Evolutionary conservation across 768 basidiomycete species (phyloP).

Genomic region (Lactifluus volemus): DNA sequence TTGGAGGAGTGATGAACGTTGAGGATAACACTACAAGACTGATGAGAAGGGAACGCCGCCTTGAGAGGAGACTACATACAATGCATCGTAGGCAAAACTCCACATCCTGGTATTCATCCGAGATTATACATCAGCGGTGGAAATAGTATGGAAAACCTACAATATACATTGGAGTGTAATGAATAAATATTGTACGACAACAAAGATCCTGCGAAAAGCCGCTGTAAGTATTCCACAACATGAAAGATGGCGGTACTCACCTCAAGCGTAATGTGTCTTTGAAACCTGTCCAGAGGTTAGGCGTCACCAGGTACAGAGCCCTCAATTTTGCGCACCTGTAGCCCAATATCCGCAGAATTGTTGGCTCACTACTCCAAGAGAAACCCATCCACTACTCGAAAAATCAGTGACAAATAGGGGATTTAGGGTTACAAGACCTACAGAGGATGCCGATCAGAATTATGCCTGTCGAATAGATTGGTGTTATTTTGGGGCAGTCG

Average conservation of each 20-base stretch:
- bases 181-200: neutral
- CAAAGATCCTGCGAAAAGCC: neutral
- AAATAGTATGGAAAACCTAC: neutral
- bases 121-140: neutral
- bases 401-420: neutral
- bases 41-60: neutral
- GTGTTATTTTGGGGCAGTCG: neutral
- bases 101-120: neutral
- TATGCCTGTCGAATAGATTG: neutral
- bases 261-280: neutral
- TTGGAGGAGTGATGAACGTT: neutral
- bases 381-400: neutral
- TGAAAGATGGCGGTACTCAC: neutral
- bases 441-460: neutral
- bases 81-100: neutral
- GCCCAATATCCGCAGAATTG: neutral
- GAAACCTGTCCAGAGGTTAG: neutral
- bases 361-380: conserved; percentile 1
- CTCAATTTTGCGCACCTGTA: neutral
- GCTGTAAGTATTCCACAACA: neutral
- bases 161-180: neutral
- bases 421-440: neutral
- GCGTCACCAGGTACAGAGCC: neutral
- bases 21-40: neutral
- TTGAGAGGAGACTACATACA: neutral